Evolutionary conservation across 208 protist genomes (phyloP), one percentile per base, ranked within the genome.

Genomic region (Borovskyia barvae): DNA sequence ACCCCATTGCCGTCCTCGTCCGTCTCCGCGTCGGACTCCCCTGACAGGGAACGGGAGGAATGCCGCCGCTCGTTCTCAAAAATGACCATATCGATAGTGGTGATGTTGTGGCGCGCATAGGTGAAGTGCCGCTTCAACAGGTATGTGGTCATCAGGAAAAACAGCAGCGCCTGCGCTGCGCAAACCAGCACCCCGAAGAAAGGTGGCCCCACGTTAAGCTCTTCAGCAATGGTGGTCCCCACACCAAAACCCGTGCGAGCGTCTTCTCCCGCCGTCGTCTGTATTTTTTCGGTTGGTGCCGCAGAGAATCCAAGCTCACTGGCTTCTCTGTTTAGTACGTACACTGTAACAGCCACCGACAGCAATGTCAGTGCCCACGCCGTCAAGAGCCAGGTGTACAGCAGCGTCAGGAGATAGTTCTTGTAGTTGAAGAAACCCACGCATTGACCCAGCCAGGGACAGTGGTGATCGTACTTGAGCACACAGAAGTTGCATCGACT

Each of bases 361-460:
- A 95, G 67, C 17, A 92, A 55, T 42, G 53, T 24, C 41, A 77
- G 63, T 37, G 81, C 79, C 84, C 85, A 93, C 4, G 75, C 35
- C 17, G 84, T 91, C 26, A 90, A 77, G 20, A 93, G 45, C 59
- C 74, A 87, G 9, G 76, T 81, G 58, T 93, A 95, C 30, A 92
- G 48, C 12, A 95, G 53, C 46, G 89, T 59, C 7, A 93, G 71
- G 17, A 95, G 80, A 55, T 92, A 95, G 51, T 87, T 85, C 47
- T 95, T 95, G 74, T 96, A 95, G 74, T 97, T 97, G 53, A 85
- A 91, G 58, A 94, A 92, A n/a, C 93, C 93, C 2, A 97, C 82
- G 59, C 91, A 96, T 48, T 87, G 89, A 8, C 89, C 93, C 11
- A 94, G 70, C 91, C 93, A 97, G 2, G 93, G 90, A 68, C 92